A percentile compares a stretch with the other conserved stretches of the same genome.
phyloP scores from a whole-genome alignment of 805 yeast genomes.

The Ogataea methanolica region DNA sequence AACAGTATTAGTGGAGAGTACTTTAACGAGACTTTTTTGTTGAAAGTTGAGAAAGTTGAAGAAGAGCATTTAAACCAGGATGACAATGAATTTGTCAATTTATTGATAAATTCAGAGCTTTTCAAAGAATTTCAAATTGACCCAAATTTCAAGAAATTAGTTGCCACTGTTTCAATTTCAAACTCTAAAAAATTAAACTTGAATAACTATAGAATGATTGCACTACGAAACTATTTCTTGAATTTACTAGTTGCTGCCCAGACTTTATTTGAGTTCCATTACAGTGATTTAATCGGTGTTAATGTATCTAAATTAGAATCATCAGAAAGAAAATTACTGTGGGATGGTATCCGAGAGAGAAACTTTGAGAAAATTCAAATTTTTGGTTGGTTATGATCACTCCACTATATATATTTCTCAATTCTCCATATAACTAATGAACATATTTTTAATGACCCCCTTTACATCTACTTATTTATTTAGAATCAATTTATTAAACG shows the following conservation, averaged over 20 bases:
- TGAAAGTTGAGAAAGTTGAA: slow-evolving; percentile 13
- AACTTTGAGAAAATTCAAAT: slow-evolving; percentile 43
- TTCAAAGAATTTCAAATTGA: slow-evolving; percentile 42
- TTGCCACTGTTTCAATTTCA: slow-evolving; percentile 46
- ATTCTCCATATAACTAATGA: not conserved
- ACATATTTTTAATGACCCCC: not conserved
- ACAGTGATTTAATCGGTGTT: slow-evolving; percentile 24
- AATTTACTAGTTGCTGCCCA: slow-evolving; percentile 53
- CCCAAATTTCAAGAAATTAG: slow-evolving; percentile 35
- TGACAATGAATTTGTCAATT: slow-evolving; percentile 29
- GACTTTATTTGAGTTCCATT: slow-evolving; percentile 46
- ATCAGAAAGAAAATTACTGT: slow-evolving; percentile 38
- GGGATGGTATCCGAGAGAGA: slow-evolving; percentile 48
- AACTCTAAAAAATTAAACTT: slow-evolving; percentile 39
- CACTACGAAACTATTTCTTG: slow-evolving; percentile 45
- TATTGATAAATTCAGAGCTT: slow-evolving; percentile 38
- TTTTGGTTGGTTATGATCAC: slow-evolving; percentile 11
- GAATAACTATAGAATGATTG: slow-evolving; percentile 35
- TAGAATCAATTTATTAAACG: too few relatives aligned
- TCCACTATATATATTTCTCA: not conserved
- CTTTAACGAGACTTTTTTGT: slow-evolving; percentile 2
- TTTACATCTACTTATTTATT: not conserved
- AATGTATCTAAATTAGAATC: slow-evolving; percentile 30
- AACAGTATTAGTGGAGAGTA: not conserved
- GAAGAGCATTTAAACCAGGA: not conserved